Percentiles rank a stretch among this genome's conserved stretches.
Evolutionary conservation across 108 stramenopile genomes (phyloP).

Genomic region (Cyclotella cryptica): DNA sequence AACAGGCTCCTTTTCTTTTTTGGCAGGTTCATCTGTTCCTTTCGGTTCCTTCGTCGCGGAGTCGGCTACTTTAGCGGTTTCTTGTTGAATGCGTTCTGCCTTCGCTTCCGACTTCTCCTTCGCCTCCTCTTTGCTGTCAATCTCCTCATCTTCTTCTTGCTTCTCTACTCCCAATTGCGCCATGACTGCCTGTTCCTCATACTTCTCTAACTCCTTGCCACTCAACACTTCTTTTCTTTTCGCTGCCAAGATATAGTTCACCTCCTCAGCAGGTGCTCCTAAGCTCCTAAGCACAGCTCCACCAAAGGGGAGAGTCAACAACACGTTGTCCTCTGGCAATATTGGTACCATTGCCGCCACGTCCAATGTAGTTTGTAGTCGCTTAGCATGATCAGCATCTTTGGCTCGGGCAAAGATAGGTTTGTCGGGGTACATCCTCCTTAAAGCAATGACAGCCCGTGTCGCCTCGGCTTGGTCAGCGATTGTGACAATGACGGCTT

Average conservation of each 20-base stretch:
- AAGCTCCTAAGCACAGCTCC: conserved; percentile 90
- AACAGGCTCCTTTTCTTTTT: conserved; percentile 11
- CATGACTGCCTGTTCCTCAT: conserved; percentile 73
- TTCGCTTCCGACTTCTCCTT: conserved; percentile 13
- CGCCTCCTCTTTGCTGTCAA: conserved; percentile 26
- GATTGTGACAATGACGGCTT: conserved; percentile 92
- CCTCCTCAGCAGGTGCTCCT: conserved; percentile 82
- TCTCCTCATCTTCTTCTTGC: conserved; percentile 34
- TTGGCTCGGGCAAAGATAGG: conserved; percentile 92
- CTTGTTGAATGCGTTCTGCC: not conserved
- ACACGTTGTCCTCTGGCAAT: conserved; percentile 92
- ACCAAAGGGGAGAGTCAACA: conserved; percentile 95
- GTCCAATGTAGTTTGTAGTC: conserved; percentile 86
- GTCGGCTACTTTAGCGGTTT: not conserved
- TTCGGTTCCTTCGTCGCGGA: not conserved
- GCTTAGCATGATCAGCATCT: conserved; percentile 91
- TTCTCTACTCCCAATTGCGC: conserved; percentile 69
- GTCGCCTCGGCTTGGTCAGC: conserved; percentile 87
- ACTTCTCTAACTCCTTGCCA: conserved; percentile 57
- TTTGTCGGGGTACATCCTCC: conserved; percentile 89
- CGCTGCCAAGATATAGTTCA: conserved; percentile 82
- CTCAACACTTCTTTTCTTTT: conserved; percentile 83
- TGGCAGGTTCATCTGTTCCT: not conserved
- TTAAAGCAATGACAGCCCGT: conserved; percentile 90
- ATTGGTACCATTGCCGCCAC: conserved; percentile 96